Evolutionary conservation across 2,329 filamentous ascomycete genomes (phyloP).

Genomic region (Arthrobotrys iridis): DNA sequence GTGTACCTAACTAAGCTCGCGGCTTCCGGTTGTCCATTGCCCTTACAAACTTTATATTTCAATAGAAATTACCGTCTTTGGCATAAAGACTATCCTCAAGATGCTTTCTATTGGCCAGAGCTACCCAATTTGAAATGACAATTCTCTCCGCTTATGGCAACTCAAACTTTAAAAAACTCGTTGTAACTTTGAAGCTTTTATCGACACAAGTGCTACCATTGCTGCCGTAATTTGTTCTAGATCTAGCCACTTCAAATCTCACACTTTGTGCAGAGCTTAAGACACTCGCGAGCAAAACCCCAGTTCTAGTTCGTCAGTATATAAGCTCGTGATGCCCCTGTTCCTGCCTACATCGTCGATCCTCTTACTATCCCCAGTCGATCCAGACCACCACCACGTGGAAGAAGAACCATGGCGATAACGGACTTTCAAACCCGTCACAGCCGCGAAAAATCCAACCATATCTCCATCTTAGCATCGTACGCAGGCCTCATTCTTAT

Average conservation of each 20-base stretch:
- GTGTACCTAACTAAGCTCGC: no score
- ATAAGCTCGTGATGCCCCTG: background rate
- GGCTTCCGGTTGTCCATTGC: background rate
- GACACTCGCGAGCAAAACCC: no score
- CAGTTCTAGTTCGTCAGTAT: no score
- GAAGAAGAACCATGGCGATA: background rate
- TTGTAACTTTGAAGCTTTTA: background rate
- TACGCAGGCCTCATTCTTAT: slow-evolving; percentile 28
- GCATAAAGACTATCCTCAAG: background rate
- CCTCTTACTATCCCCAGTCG: background rate
- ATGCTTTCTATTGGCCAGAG: background rate
- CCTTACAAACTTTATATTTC: background rate
- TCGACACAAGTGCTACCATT: background rate
- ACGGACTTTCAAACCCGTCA: background rate
- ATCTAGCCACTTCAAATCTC: background rate
- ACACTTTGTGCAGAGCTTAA: no score
- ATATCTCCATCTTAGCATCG: slow-evolving; percentile 10
- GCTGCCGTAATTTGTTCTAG: slow-evolving; percentile 13
- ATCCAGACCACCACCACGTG: background rate
- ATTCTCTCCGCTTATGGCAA: slow-evolving; percentile 5
- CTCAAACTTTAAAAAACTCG: background rate
- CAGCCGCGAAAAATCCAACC: background rate
- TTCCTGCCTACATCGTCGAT: no score
- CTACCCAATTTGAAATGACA: background rate
- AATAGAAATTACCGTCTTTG: background rate